Percentiles rank a stretch among this genome's conserved stretches.
Evolutionary conservation across 2,329 filamentous ascomycete genomes (phyloP).

Genomic region (Nemania sp.): DNA sequence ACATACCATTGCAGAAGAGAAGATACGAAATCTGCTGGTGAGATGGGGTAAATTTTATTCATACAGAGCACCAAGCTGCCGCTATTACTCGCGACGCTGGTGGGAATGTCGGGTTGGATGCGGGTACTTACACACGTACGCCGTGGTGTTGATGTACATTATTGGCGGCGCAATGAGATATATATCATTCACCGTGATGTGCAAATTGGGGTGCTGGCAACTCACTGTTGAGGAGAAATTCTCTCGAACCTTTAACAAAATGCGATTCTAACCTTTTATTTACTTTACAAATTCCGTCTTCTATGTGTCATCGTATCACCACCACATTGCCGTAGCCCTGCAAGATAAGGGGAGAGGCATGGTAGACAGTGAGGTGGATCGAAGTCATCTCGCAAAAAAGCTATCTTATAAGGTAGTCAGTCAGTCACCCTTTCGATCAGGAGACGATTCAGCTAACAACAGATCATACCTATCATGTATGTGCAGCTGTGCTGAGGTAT

Average conservation of each 20-base stretch:
- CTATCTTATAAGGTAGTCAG: no score
- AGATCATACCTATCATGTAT: no score
- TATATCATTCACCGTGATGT: background rate
- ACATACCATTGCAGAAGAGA: background rate
- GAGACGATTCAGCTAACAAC: no score
- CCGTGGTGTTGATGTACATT: background rate
- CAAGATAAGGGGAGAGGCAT: background rate
- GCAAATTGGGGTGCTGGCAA: background rate
- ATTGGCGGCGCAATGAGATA: background rate
- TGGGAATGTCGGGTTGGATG: background rate
- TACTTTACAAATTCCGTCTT: no score
- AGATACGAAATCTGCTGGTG: slow-evolving; percentile 5
- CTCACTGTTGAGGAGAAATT: no score
- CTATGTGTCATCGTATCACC: no score
- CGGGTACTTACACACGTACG: background rate
- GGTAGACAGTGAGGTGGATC: no score
- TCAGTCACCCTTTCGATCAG: no score
- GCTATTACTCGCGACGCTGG: background rate
- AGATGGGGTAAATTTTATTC: slow-evolving; percentile 7
- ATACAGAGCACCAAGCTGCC: background rate
- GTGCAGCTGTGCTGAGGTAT: no score
- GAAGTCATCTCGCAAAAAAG: no score
- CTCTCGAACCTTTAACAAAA: no score
- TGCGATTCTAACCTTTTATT: no score
- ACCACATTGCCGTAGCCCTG: background rate